Evolutionary conservation across 1,139 yeast genomes (phyloP), one percentile per base, ranked within the genome.

Genomic region (Saccharomyces hybrid): DNA sequence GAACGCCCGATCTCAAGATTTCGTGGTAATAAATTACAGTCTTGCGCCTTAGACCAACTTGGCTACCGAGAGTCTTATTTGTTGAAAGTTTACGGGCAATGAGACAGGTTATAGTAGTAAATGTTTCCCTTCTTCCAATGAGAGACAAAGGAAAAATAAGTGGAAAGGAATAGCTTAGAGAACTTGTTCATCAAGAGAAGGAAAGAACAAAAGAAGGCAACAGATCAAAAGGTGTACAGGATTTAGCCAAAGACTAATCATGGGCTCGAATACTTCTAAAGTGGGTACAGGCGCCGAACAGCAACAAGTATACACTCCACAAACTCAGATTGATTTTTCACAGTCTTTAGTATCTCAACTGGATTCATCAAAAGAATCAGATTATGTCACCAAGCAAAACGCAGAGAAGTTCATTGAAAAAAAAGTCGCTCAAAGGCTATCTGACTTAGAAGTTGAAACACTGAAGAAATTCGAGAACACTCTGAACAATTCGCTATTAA

Each of bases 401-500:
- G 80, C 89, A 16, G 93, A 88, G 58, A 83, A 82, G 68, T 83
- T 82, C 65, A 81, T 91, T 57, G 91, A 90, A 70, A 86, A 86
- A 54, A 78, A 86, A 66, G 93, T 91, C 28, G 76, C 84, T 49
- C 78, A 78, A 59, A 87, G 84, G 65, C 77, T 91, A 58, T 75
- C 79, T 54, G 77, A 79, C 60, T 74, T 88, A 58, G 88, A 87
- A 63, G 73, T 75, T 49, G 81, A 84, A 58, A 78, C 91, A 42
- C 71, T 81, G 56, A 71, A 75, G 49, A 75, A 78, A 56, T 82
- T 89, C 62, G 82, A 82, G 60, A 63, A 74, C 50, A 76, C 81
- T 50, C 71, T 86, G 52, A 72, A 78, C 29, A 71, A 71, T 1
- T 74, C 82, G 29, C 70, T 75, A 56, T 64, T 73, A 58, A 69